A percentile compares a stretch with the other conserved stretches of the same genome.
phyloP scores from a whole-genome alignment of 1,284 basidiomycete species.

The Inonotus obliquus region DNA sequence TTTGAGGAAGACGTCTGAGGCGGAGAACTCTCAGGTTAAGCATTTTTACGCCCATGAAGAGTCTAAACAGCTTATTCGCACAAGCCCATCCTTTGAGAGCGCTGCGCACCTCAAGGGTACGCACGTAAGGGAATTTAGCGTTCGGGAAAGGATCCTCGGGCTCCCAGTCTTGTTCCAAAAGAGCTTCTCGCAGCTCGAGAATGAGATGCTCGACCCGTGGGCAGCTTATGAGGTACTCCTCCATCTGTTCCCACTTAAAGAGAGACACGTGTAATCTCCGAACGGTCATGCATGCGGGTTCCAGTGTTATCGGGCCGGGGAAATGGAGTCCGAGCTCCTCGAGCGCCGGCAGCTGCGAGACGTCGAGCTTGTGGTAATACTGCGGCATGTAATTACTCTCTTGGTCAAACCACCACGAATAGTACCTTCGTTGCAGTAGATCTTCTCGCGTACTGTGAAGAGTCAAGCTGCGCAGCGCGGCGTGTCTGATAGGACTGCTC shows the following conservation, averaged over 20 bases:
- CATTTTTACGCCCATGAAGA: conserved; percentile 1
- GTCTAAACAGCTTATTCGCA: neutral
- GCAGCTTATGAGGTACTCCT: neutral
- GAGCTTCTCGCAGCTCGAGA: neutral
- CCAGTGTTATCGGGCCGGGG: conserved; percentile 5
- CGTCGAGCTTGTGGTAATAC: conserved; percentile 4
- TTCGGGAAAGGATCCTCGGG: neutral
- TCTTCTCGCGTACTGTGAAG: conserved; percentile 3
- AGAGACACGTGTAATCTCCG: neutral
- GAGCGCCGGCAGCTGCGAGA: neutral
- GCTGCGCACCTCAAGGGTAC: conserved; percentile 8
- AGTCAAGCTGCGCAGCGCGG: neutral
- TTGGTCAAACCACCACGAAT: neutral
- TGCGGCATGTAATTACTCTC: neutral
- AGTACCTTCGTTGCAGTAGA: neutral
- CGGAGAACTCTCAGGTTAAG: conserved; percentile 1
- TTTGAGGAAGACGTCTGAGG: neutral
- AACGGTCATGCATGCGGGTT: neutral
- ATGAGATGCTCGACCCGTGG: conserved; percentile 2
- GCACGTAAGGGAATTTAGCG: neutral
- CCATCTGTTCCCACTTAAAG: conserved; percentile 5
- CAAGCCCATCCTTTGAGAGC: neutral
- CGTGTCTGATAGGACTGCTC: neutral
- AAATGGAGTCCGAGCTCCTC: conserved; percentile 6
- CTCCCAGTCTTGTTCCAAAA: neutral